Conservation (phyloP, 1,284 basidiomycete genomes). For the Tilletiopsis washingtonensis region DNA sequence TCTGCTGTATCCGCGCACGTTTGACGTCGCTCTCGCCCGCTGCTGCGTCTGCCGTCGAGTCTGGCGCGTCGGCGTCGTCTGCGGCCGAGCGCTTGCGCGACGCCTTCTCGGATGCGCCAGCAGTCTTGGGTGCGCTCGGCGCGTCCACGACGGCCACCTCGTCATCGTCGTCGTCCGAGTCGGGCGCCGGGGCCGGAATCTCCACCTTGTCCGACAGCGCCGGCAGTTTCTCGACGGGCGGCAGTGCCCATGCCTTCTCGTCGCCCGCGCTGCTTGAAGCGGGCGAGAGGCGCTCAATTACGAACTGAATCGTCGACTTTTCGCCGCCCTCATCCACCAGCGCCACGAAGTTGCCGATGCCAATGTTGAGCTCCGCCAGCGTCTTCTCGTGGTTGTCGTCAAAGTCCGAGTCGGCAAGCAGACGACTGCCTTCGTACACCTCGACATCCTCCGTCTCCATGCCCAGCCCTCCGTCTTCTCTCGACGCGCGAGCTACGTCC, state of each 20-base stretch:
- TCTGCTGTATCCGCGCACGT: too few species aligned
- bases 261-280: background rate
- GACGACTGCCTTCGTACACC: slow-evolving; percentile 67
- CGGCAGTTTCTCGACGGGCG: background rate
- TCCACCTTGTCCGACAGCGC: background rate
- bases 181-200: background rate
- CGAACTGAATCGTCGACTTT: slow-evolving; percentile 22
- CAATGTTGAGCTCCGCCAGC: slow-evolving; percentile 60
- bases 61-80: too few species aligned
- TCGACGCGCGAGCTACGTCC: slow-evolving; percentile 52
- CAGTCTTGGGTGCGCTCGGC: too few species aligned
- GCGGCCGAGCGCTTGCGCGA: too few species aligned
- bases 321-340: slow-evolving; percentile 70
- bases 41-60: too few species aligned
- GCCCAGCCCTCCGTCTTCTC: slow-evolving; percentile 52
- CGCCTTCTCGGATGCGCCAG: too few species aligned
- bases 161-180: slow-evolving; percentile 1
- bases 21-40: too few species aligned
- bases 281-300: slow-evolving; percentile 11
- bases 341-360: slow-evolving; percentile 69
- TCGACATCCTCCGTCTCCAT: slow-evolving; percentile 15
- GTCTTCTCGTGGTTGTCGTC: slow-evolving; percentile 71
- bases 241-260: background rate
- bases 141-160: background rate
- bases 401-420: slow-evolving; percentile 80